Conservation (phyloP, 116 monocot genomes). For the Papilionanthe hybrid region DNA sequence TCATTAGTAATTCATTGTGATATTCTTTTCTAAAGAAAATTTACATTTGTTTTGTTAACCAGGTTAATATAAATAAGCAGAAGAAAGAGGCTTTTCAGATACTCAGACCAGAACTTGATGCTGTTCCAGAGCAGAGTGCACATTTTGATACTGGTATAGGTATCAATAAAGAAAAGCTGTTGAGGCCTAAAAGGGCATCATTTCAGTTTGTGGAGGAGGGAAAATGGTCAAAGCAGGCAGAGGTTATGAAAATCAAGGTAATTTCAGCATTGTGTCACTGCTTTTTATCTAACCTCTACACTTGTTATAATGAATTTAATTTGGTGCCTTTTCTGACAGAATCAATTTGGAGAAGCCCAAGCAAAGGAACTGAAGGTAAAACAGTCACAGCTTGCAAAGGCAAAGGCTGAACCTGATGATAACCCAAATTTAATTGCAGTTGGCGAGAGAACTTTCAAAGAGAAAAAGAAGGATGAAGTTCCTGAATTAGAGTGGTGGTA, state of each 20-base stretch:
- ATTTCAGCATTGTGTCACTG: neutral
- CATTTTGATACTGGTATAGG: slow-evolving; percentile 84
- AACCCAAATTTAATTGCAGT: slow-evolving; percentile 88
- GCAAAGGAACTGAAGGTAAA: slow-evolving; percentile 90
- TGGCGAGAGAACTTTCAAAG: slow-evolving; percentile 52
- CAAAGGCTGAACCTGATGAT: slow-evolving; percentile 81
- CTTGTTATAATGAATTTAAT: neutral
- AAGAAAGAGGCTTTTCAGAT: slow-evolving; percentile 99
- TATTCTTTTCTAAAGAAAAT: neutral
- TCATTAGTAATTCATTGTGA: slow-evolving; percentile 4
- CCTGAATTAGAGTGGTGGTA: slow-evolving; percentile 94
- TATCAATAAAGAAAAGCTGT: slow-evolving; percentile 70
- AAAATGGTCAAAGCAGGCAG: slow-evolving; percentile 84
- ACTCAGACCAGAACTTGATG: slow-evolving; percentile 81
- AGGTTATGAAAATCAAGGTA: slow-evolving; percentile 87
- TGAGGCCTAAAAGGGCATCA: slow-evolving; percentile 75
- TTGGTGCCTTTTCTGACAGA: slow-evolving; percentile 32
- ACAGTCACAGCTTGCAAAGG: slow-evolving; percentile 83
- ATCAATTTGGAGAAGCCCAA: slow-evolving; percentile 94
- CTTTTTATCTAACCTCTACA: neutral
- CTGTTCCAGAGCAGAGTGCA: slow-evolving; percentile 36
- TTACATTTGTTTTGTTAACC: slow-evolving; percentile 5
- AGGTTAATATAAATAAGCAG: slow-evolving; percentile 98
- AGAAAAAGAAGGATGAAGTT: slow-evolving; percentile 71
- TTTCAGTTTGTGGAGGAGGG: slow-evolving; percentile 99